These are phyloP conservation scores for Phytophthora palmivora DNA, from an alignment of 352 stramenopile genomes.

Conservation along the genomic window DNA sequence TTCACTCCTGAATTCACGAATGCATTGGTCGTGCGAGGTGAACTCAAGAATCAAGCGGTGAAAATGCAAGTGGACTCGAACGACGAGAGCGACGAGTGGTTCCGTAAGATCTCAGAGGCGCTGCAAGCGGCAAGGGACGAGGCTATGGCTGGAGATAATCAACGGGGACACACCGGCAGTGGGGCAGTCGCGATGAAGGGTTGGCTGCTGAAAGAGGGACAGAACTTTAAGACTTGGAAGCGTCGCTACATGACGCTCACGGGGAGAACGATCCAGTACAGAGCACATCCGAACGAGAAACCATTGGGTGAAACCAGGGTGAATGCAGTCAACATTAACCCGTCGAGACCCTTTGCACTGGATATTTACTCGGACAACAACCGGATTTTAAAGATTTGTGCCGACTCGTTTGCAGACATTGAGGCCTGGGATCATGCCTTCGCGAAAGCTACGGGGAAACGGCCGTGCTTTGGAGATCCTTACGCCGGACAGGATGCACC, in stretches of 20 bases:
- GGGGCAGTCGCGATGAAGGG: conserved; percentile 60
- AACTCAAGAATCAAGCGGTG: conserved; percentile 78
- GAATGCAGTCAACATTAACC: conserved; percentile 78
- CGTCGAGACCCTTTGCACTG: conserved; percentile 66
- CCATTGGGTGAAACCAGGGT: conserved; percentile 71
- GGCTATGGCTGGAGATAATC: conserved; percentile 6
- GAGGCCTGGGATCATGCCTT: conserved; percentile 78
- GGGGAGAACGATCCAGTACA: conserved; percentile 71
- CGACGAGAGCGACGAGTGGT: conserved; percentile 69
- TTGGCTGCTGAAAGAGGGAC: conserved; percentile 86
- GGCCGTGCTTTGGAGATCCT: conserved; percentile 70
- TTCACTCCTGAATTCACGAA: conserved; percentile 76
- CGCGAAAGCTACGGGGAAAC: conserved; percentile 50
- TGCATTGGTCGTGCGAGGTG: conserved; percentile 61
- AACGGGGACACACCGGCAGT: not conserved
- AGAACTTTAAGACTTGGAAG: conserved; percentile 92
- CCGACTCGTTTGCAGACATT: conserved; percentile 73
- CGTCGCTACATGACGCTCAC: conserved; percentile 79
- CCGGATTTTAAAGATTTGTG: conserved; percentile 75
- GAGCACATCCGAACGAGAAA: conserved; percentile 55
- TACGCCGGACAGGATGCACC: conserved; percentile 63
- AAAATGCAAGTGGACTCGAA: conserved; percentile 77
- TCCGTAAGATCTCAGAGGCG: conserved; percentile 53
- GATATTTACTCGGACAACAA: conserved; percentile 87
- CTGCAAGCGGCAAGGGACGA: conserved; percentile 34